Evolutionary conservation across 2,329 filamentous ascomycete genomes (phyloP).

Genomic region (Sodiomyces alkalinus): DNA sequence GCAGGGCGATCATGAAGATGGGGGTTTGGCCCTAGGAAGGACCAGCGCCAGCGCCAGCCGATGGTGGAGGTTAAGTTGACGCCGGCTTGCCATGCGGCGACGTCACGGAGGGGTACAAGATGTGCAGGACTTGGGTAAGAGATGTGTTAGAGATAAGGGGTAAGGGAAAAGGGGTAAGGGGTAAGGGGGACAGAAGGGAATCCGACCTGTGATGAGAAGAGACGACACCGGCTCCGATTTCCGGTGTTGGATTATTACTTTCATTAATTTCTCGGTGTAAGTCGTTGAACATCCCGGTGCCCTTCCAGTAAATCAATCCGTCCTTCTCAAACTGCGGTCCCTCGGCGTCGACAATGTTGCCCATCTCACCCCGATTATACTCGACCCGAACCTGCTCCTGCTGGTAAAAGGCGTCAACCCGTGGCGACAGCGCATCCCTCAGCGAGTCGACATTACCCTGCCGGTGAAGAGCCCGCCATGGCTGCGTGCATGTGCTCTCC

Average conservation of each 20-base stretch:
- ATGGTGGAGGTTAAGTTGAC: constrained; percentile 35
- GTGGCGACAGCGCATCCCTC: constrained; percentile 28
- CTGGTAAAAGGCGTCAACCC: constrained; percentile 37
- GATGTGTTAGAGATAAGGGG: no score
- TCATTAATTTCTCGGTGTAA: no score
- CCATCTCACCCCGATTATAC: constrained; percentile 37
- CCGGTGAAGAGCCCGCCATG: constrained; percentile 41
- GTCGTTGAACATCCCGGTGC: no score
- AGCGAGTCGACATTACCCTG: constrained; percentile 32
- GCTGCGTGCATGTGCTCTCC: constrained; percentile 31
- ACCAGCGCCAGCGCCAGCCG: constrained; percentile 51
- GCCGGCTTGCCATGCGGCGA: constrained; percentile 37
- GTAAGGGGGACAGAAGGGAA: no score
- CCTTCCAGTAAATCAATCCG: constrained; percentile 11
- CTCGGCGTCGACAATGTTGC: constrained; percentile 39
- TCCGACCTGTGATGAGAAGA: no score
- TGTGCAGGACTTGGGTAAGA: no score
- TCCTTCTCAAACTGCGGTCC: constrained; percentile 27
- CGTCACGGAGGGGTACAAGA: constrained; percentile 33
- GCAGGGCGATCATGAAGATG: constrained; percentile 35
- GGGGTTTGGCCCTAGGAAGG: constrained; percentile 48
- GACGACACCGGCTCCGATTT: no score
- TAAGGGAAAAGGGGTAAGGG: no score
- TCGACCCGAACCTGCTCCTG: constrained; percentile 30
- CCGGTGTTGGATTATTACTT: no score